These are phyloP conservation scores for Hypoxylon trugodes DNA, from an alignment of 495 filamentous ascomycete species.

Conservation along the genomic window DNA sequence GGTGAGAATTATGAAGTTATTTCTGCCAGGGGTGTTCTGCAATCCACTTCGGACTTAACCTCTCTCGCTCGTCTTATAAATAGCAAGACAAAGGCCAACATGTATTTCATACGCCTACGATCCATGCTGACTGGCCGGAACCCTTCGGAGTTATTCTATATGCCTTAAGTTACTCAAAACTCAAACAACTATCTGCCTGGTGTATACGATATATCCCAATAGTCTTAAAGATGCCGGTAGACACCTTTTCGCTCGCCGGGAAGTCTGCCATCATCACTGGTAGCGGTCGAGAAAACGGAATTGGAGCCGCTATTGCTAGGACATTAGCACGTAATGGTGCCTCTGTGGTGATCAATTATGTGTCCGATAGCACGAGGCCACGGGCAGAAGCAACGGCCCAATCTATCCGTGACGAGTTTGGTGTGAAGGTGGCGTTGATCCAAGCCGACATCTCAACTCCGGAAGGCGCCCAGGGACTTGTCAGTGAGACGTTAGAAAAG, in stretches of 20 bases:
- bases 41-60: too few species aligned
- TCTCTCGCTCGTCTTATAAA: too few species aligned
- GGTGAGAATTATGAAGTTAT: too few species aligned
- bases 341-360: slow-evolving; percentile 44
- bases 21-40: too few species aligned
- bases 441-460: slow-evolving; percentile 47
- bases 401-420: slow-evolving; percentile 32
- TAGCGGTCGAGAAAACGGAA: slow-evolving; percentile 50
- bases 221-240: slow-evolving; percentile 17
- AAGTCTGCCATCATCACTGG: slow-evolving; percentile 62
- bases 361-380: slow-evolving; percentile 35
- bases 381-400: slow-evolving; percentile 37
- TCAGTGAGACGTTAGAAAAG: slow-evolving; percentile 43
- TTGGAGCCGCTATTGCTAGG: slow-evolving; percentile 52
- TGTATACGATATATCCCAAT: too few species aligned
- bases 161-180: too few species aligned
- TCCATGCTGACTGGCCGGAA: too few species aligned
- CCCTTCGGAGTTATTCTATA: too few species aligned
- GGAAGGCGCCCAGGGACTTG: slow-evolving; percentile 43
- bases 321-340: slow-evolving; percentile 51
- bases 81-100: too few species aligned
- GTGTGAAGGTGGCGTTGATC: slow-evolving; percentile 44
- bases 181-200: too few species aligned
- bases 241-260: slow-evolving; percentile 48
- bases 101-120: too few species aligned